These are phyloP conservation scores for Lepiota subincarnata DNA, from an alignment of 768 basidiomycete species.

Conservation along the genomic window DNA sequence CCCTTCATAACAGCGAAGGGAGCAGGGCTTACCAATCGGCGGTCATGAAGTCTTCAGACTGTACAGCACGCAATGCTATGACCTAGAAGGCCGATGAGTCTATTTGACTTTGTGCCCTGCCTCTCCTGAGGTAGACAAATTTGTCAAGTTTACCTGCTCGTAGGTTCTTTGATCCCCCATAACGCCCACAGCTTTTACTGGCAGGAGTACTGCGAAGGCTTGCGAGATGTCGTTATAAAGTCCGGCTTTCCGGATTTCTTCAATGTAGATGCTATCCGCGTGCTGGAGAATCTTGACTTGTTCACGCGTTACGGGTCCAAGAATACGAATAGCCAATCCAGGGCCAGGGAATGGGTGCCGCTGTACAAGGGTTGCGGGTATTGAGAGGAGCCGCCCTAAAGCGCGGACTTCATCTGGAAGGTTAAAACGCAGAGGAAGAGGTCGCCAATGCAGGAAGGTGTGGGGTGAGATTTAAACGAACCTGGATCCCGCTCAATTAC, in stretches of 20 bases:
- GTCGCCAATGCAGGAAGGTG: constrained; percentile 4
- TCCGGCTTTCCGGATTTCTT: constrained; percentile 91
- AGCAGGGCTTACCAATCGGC: constrained; percentile 81
- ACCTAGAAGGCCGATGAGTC: constrained; percentile 44
- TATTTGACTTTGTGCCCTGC: constrained; percentile 2
- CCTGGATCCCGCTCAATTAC: constrained; percentile 1
- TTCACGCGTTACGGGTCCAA: constrained; percentile 90
- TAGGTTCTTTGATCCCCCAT: constrained; percentile 97
- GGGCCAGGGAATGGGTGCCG: constrained; percentile 99
- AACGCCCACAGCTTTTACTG: constrained; percentile 95
- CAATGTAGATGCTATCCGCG: constrained; percentile 95
- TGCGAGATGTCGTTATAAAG: constrained; percentile 93
- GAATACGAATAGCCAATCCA: constrained; percentile 95
- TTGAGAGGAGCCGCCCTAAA: constrained; percentile 84
- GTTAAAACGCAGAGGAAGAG: constrained; percentile 2
- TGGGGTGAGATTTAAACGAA: constrained; percentile 3
- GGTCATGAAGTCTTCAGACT: constrained; percentile 99
- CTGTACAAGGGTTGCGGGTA: constrained; percentile 89
- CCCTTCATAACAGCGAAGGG: background rate
- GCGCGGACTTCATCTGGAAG: constrained; percentile 88
- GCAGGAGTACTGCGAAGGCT: constrained; percentile 92
- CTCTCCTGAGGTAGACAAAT: background rate
- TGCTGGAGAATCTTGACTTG: constrained; percentile 90
- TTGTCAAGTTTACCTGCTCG: constrained; percentile 61
- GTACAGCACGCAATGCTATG: constrained; percentile 90